Evolutionary conservation across 495 filamentous ascomycete genomes (phyloP).

Genomic region (Penicillium diatomitis): DNA sequence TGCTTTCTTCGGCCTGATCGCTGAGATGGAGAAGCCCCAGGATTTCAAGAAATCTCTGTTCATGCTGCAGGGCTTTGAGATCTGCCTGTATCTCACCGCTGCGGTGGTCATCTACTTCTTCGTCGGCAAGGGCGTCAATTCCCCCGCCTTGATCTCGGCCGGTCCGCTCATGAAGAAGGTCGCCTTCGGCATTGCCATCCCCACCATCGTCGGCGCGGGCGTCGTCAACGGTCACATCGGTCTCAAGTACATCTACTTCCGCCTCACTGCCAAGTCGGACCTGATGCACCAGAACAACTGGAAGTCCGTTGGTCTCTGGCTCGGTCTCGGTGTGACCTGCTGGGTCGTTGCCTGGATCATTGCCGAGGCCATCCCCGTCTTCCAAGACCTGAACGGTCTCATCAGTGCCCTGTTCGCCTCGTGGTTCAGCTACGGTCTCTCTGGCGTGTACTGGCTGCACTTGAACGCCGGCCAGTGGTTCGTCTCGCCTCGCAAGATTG

Average conservation of each 20-base stretch:
- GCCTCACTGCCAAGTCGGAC: constrained; percentile 43
- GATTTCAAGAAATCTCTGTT: constrained; percentile 61
- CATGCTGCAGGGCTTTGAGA: constrained; percentile 55
- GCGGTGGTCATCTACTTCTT: constrained; percentile 66
- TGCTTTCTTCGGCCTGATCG: constrained; percentile 68
- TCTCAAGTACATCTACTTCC: constrained; percentile 58
- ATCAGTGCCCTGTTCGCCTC: constrained; percentile 33
- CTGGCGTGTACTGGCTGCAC: constrained; percentile 36
- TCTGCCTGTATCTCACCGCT: constrained; percentile 56
- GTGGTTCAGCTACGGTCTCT: constrained; percentile 37
- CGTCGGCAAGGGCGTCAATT: constrained; percentile 53
- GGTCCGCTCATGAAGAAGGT: constrained; percentile 57
- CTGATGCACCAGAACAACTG: constrained; percentile 47
- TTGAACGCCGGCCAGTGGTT: constrained; percentile 29
- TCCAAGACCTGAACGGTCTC: constrained; percentile 49
- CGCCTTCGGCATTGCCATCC: constrained; percentile 69
- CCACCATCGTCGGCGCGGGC: constrained; percentile 59
- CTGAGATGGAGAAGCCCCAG: constrained; percentile 61
- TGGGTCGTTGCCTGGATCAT: constrained; percentile 61
- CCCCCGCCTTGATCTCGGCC: constrained; percentile 63
- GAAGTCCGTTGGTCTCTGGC: constrained; percentile 41
- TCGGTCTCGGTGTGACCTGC: constrained; percentile 42
- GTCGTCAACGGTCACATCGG: constrained; percentile 61
- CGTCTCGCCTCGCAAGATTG: constrained; percentile 24
- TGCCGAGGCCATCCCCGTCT: constrained; percentile 60